Percentiles rank a stretch among this genome's conserved stretches.
Evolutionary conservation across 2,329 filamentous ascomycete species (phyloP).

Genomic region (Neonectria faginata): DNA sequence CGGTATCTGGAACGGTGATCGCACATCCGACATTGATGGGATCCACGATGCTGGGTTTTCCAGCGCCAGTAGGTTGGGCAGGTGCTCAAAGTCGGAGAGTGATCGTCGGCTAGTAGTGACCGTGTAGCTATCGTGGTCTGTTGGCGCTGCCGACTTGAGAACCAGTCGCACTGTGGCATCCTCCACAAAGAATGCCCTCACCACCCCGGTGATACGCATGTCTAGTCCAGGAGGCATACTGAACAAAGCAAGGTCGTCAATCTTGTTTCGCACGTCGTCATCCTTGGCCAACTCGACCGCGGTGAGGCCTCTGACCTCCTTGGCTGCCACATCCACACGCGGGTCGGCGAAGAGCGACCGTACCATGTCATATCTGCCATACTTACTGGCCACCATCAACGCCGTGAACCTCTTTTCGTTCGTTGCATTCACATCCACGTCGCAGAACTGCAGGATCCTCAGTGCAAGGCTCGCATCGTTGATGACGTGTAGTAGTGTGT

Average conservation of each 20-base stretch:
- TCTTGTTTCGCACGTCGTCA: slow-evolving; percentile 95
- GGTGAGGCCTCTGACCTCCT: slow-evolving; percentile 88
- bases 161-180: slow-evolving; percentile 94
- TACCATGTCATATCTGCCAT: slow-evolving; percentile 94
- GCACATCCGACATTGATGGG: slow-evolving; percentile 79
- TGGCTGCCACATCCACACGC: slow-evolving; percentile 84
- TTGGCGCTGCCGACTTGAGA: slow-evolving; percentile 91
- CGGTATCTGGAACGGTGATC: slow-evolving; percentile 92
- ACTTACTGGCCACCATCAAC: slow-evolving; percentile 98
- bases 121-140: slow-evolving; percentile 84
- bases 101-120: slow-evolving; percentile 94
- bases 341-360: slow-evolving; percentile 87
- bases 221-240: slow-evolving; percentile 78
- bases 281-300: slow-evolving; percentile 98
- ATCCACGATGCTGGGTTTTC: slow-evolving; percentile 98
- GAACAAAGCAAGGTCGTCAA: slow-evolving; percentile 92
- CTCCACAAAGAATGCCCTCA: slow-evolving; percentile 96
- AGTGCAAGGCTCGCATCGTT: slow-evolving; percentile 83
- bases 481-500: slow-evolving; percentile 95
- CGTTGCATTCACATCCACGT: slow-evolving; percentile 94
- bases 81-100: slow-evolving; percentile 88
- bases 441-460: slow-evolving; percentile 83
- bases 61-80: slow-evolving; percentile 83
- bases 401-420: slow-evolving; percentile 97
- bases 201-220: slow-evolving; percentile 89